These are phyloP conservation scores for Colletotrichum siamense DNA, from an alignment of 2,329 filamentous ascomycete genomes.

Conservation along the genomic window DNA sequence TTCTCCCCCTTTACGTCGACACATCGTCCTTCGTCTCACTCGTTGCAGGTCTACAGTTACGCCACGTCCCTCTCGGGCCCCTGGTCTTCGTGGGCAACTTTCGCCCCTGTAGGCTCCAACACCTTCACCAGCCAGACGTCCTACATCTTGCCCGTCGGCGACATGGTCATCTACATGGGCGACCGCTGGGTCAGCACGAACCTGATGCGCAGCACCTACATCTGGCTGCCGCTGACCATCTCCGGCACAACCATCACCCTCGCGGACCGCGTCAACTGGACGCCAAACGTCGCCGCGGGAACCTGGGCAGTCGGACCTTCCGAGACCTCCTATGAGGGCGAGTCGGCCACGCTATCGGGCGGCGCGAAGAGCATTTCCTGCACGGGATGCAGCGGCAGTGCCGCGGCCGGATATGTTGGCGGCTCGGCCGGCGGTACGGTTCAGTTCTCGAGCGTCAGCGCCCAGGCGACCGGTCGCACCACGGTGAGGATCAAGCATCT, in stretches of 20 bases:
- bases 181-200: slow-evolving; percentile 69
- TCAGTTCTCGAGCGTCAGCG: slow-evolving; percentile 50
- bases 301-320: slow-evolving; percentile 47
- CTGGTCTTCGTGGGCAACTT: slow-evolving; percentile 66
- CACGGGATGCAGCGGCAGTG: slow-evolving; percentile 53
- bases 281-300: slow-evolving; percentile 48
- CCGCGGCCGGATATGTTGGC: slow-evolving; percentile 61
- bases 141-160: slow-evolving; percentile 55
- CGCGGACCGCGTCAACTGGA: slow-evolving; percentile 61
- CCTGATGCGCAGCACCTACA: slow-evolving; percentile 65
- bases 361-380: slow-evolving; percentile 54
- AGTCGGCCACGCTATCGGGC: slow-evolving; percentile 49
- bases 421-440: slow-evolving; percentile 51
- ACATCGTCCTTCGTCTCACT: not conserved
- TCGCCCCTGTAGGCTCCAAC: slow-evolving; percentile 59
- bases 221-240: slow-evolving; percentile 67
- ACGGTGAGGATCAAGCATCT: slow-evolving; percentile 61
- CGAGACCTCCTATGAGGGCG: slow-evolving; percentile 58
- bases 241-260: slow-evolving; percentile 56
- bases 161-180: slow-evolving; percentile 66
- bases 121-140: slow-evolving; percentile 69
- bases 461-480: slow-evolving; percentile 46
- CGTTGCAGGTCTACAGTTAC: slow-evolving; percentile 55
- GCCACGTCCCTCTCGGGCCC: slow-evolving; percentile 62
- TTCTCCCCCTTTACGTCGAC: not conserved